Evolutionary conservation across 2,329 filamentous ascomycete species (phyloP).

Genomic region (Westerdykella sp.): DNA sequence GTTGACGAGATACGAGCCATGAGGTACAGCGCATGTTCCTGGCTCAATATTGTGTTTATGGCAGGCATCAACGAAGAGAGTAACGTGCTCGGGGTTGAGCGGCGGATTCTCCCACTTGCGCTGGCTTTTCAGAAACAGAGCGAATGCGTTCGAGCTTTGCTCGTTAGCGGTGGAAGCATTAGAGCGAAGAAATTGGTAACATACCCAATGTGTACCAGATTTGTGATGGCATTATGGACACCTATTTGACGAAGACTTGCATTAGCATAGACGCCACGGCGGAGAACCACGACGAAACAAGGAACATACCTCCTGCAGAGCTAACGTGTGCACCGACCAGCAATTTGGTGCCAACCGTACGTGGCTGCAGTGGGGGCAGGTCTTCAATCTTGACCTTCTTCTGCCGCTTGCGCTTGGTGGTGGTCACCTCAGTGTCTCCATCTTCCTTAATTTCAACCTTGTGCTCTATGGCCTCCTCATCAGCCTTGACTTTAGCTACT

Average conservation of each 20-base stretch:
- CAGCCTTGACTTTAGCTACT: constrained; percentile 13
- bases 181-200: constrained; percentile 5
- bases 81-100: constrained; percentile 60
- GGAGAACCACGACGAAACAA: neutral
- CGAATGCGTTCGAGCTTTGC: constrained; percentile 76
- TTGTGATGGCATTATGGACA: constrained; percentile 79
- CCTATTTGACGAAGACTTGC: constrained; percentile 46
- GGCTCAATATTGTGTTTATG: constrained; percentile 65
- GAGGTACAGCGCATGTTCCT: constrained; percentile 72
- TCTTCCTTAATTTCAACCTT: constrained; percentile 8
- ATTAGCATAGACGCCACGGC: constrained; percentile 11
- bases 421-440: constrained; percentile 3
- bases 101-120: constrained; percentile 87
- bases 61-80: constrained; percentile 65
- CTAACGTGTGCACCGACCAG: constrained; percentile 91
- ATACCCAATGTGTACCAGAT: constrained; percentile 67
- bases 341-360: constrained; percentile 69
- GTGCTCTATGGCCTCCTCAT: constrained; percentile 10
- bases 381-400: constrained; percentile 51
- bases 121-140: constrained; percentile 92
- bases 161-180: constrained; percentile 16
- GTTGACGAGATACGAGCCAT: constrained; percentile 95
- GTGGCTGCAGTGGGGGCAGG: constrained; percentile 59
- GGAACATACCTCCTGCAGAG: constrained; percentile 66
- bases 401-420: constrained; percentile 36